Evolutionary conservation across 2,329 filamentous ascomycete genomes (phyloP), one percentile per base, ranked within the genome.

Genomic region (Periconia macrospinosa): DNA sequence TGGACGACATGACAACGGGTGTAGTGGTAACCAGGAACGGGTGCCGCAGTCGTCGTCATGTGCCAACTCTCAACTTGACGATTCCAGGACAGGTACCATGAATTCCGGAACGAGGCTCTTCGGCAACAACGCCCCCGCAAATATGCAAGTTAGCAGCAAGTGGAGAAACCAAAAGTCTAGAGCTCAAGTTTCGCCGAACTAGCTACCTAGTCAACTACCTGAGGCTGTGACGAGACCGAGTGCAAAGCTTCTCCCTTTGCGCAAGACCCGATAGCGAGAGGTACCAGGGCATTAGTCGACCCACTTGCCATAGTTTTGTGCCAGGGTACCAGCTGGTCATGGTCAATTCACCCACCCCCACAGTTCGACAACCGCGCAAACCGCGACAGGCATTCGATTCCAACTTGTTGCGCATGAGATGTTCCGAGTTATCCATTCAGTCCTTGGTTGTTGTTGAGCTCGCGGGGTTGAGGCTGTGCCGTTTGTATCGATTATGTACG

Each of bases 291-390:
- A 50, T 59, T 67, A 65, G 63, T 53, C 37, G 47, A 46, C 49
- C 44, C 52, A 51, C 45, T 57, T 56, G 54, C 56, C 53, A 57
- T 50, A 50, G 40, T 54, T n/a, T 37, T 35, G 45, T 37, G 19
- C 45, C 44, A 42, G 43, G 51, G 35, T 40, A 51, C 44, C n/a
- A 50, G 41, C 30, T 54, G 47, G 54, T 50, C 30, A 41, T 47
- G 47, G 54, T 50, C 30, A 41, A 45, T 45, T 45, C 48, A n/a
- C 35, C 19, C 23, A 10, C 43, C 44, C 30, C 5, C 49, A 49
- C 47, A 50, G 33, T 47, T 35, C 30, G 23, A 49, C 56, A 65
- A 58, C 64, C 68, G 69, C 69, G 69, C 65, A 71, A 57, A 65
- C 66, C 69, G 68, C 69, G 55, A 62, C 49, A 54, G 40, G 37